These are phyloP conservation scores for Macrocybe gigantea DNA, from an alignment of 768 basidiomycete species.

Conservation along the genomic window DNA sequence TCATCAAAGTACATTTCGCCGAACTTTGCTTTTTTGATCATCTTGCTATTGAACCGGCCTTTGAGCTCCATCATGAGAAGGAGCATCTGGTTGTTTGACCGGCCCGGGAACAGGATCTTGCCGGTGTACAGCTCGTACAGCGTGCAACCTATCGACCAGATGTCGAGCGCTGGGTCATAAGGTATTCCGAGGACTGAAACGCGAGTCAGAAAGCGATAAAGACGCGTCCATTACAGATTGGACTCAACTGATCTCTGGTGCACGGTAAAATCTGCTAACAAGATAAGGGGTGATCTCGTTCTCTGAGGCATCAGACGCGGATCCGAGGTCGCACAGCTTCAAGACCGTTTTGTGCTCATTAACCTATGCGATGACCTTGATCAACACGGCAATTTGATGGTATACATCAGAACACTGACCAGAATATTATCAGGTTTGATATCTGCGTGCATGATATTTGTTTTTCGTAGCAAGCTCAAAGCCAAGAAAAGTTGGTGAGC, in stretches of 20 bases:
- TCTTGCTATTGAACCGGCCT: slow-evolving; percentile 87
- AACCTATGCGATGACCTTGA: slow-evolving; percentile 45
- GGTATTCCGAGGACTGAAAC: slow-evolving; percentile 84
- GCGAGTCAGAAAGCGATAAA: slow-evolving; percentile 6
- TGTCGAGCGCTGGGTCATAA: slow-evolving; percentile 89
- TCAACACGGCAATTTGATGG: neutral
- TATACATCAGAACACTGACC: slow-evolving; percentile 39
- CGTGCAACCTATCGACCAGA: slow-evolving; percentile 98
- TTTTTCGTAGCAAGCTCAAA: slow-evolving; percentile 78
- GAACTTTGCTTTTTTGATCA: slow-evolving; percentile 94
- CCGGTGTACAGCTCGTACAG: slow-evolving; percentile 94
- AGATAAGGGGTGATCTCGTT: slow-evolving; percentile 98
- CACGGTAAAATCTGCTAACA: slow-evolving; percentile 95
- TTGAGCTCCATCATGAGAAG: slow-evolving; percentile 97
- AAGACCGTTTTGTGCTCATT: slow-evolving; percentile 91
- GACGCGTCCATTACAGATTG: too few species aligned
- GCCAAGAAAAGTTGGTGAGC: slow-evolving; percentile 93
- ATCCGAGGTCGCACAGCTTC: slow-evolving; percentile 96
- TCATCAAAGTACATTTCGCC: slow-evolving; percentile 93
- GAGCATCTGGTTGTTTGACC: slow-evolving; percentile 97
- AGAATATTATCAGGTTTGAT: slow-evolving; percentile 98
- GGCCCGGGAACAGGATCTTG: slow-evolving; percentile 95
- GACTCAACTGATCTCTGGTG: slow-evolving; percentile 90
- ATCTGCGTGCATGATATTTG: slow-evolving; percentile 95
- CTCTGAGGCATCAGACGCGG: slow-evolving; percentile 89